Conservation (phyloP, 768 basidiomycete genomes). For the Auricularia sp. region DNA sequence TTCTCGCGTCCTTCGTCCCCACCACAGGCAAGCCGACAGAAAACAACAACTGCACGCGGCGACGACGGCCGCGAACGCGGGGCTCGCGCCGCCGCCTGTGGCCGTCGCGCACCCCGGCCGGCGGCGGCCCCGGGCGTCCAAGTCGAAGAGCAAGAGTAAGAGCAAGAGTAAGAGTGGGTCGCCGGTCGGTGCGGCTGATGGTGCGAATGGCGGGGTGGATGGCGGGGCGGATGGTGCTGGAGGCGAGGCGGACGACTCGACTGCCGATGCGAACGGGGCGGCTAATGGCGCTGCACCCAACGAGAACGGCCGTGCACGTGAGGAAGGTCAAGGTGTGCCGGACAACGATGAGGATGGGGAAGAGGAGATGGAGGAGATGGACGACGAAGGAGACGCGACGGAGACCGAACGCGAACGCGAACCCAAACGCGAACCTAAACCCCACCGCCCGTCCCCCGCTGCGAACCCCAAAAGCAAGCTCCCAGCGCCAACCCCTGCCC, state of each 20-base stretch:
- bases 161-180: too few species aligned
- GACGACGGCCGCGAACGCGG: not conserved
- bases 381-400: not conserved
- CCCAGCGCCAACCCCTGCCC: not conserved
- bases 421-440: too few species aligned
- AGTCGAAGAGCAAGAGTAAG: not conserved
- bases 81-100: not conserved
- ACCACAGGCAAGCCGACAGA: not conserved
- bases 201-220: not conserved
- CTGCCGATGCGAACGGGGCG: not conserved
- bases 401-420: not conserved
- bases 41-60: not conserved
- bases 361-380: not conserved
- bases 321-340: too few species aligned
- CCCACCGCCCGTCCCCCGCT: too few species aligned
- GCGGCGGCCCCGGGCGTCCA: not conserved
- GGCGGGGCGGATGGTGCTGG: not conserved
- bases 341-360: too few species aligned
- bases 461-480: too few species aligned
- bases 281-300: too few species aligned
- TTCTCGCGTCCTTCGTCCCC: not conserved
- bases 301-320: too few species aligned
- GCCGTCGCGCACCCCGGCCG: not conserved
- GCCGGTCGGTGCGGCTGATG: too few species aligned
- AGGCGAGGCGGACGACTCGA: not conserved